Base-by-base conservation (phyloP, 2,329 filamentous ascomycete genomes). In the Didymella glomerata region DNA sequence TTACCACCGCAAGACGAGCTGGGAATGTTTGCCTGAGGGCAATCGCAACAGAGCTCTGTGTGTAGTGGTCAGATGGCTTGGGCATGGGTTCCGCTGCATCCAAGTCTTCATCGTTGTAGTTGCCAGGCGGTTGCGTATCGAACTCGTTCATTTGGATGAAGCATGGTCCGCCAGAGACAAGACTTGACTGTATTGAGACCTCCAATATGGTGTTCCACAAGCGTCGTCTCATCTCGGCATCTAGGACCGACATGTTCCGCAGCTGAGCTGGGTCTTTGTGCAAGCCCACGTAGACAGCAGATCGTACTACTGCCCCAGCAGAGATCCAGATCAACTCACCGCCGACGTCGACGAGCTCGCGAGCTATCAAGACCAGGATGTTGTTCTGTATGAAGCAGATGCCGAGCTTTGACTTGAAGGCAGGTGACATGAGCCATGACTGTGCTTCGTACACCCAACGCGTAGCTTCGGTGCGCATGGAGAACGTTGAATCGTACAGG, bases 391-490 rank as follows among this genome's bases (percentile, higher is more conserved):
- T 60, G n/a, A 77, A 79, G 28, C 81, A 79, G 0, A 87, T 73
- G 1, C 76, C 80, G 0, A 88, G 74, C 0, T 80, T 74, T 0
- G 80, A 77, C 60, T 88, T 88, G 65, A 81, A 83, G 3, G 81
- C 76, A 0, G 86, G 86, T 5, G 80, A 79, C 0, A 82, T 81
- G 0, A 84, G 50, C 83, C 84, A 88, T 0, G 80, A 80, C 44
- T 85, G 82, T 0, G 82, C 85, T 61, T 87, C 85, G 54, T 84
- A 83, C 0, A 87, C 74, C 86, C 86, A 89, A 27, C 73, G 78
- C n/a, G 82, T 74, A 0, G 86, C 86, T 0, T 78, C 77, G 6
- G 74, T 50, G 7, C 84, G 80, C 34, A 86, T 63, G 0, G 81
- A 82, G 54, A 85, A 87, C 0, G 72, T 60, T 0, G 83, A 78